Conservation (phyloP, 2,329 filamentous ascomycete genomes). For the Karstenula rhodostoma region DNA sequence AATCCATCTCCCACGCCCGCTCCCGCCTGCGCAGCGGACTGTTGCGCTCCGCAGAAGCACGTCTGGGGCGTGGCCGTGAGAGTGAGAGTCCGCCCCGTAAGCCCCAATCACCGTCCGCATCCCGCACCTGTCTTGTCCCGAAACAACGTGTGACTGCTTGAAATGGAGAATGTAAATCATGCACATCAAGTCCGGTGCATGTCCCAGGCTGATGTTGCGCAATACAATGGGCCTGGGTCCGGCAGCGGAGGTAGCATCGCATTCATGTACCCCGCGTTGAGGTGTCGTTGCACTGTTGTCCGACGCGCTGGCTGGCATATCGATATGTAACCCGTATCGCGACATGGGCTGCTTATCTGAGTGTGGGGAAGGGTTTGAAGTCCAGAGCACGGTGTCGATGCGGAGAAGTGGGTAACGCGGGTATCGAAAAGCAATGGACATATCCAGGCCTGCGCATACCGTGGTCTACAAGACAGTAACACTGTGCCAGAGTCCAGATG, state of each 20-base stretch:
- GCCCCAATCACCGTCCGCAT: slow-evolving; percentile 10
- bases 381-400: slow-evolving; percentile 9
- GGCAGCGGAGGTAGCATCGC: slow-evolving; percentile 4
- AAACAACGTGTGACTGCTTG: neutral
- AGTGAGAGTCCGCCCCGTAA: slow-evolving; percentile 8
- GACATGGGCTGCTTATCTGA: slow-evolving; percentile 5
- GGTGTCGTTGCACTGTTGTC: slow-evolving; percentile 5
- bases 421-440: neutral
- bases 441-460: neutral
- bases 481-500: neutral
- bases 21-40: slow-evolving; percentile 2
- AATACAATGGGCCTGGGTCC: neutral
- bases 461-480: neutral
- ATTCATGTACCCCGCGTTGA: slow-evolving; percentile 10
- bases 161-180: neutral
- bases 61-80: neutral
- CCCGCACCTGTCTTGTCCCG: neutral
- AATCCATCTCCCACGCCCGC: slow-evolving; percentile 9
- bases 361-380: slow-evolving; percentile 4
- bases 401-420: slow-evolving; percentile 10
- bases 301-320: slow-evolving; percentile 6
- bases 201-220: neutral
- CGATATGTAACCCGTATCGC: slow-evolving; percentile 9
- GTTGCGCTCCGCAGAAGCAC: neutral
- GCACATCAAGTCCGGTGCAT: slow-evolving; percentile 3